Percentiles rank a stretch among this genome's conserved stretches.
Evolutionary conservation across 148 eudicot genomes (phyloP).

Genomic region (Vaccinium corymbosum): DNA sequence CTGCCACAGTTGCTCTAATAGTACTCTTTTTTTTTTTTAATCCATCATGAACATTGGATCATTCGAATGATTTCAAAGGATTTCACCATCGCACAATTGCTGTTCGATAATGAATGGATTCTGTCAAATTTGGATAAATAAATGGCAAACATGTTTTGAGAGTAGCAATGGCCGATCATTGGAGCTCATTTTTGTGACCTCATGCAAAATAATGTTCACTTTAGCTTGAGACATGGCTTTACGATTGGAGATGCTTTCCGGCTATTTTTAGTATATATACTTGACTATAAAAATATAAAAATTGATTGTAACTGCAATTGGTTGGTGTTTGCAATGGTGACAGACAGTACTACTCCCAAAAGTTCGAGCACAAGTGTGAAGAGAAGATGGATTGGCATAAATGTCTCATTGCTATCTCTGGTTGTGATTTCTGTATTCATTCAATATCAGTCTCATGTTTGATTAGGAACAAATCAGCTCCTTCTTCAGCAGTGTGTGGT

Average conservation of each 20-base stretch:
- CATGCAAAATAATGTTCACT: neutral
- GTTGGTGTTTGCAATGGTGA: neutral
- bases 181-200: neutral
- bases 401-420: neutral
- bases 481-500: neutral
- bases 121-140: neutral
- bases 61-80: no score
- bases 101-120: no score
- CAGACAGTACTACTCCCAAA: neutral
- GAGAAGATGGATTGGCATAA: neutral
- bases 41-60: neutral
- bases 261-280: neutral
- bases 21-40: neutral
- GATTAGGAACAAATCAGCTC: neutral
- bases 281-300: neutral
- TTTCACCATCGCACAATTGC: no score
- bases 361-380: slow-evolving; percentile 1
- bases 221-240: neutral
- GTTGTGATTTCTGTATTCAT: neutral
- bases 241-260: neutral
- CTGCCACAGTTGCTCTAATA: neutral
- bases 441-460: neutral
- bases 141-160: neutral
- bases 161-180: neutral
- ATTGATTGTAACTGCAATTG: neutral